Evolutionary conservation across 345 rosid species (phyloP).

Genomic region (Stellera chamaejasme): DNA sequence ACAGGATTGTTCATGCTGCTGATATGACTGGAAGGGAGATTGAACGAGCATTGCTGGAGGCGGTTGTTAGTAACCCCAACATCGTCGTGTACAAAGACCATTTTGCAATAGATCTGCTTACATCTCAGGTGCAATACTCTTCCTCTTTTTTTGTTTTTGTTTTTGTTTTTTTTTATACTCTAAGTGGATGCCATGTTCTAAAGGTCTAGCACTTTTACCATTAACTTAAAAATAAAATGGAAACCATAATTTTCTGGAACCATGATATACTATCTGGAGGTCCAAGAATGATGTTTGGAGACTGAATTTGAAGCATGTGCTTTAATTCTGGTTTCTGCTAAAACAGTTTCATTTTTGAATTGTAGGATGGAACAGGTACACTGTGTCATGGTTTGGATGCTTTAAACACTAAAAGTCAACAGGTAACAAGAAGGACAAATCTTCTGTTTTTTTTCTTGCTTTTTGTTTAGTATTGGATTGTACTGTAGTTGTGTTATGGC

Average conservation of each 20-base stretch:
- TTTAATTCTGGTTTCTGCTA: background rate
- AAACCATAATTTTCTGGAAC: too few relatives aligned
- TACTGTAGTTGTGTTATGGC: background rate
- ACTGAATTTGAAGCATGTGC: too few relatives aligned
- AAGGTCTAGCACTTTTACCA: background rate
- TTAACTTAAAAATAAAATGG: background rate
- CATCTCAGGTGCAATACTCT: conserved; percentile 53
- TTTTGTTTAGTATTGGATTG: conserved; percentile 6
- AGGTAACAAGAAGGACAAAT: conserved; percentile 38
- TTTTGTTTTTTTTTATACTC: too few relatives aligned
- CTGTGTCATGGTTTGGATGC: conserved; percentile 88
- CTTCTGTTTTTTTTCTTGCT: background rate
- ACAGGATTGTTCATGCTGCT: conserved; percentile 90
- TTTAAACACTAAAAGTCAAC: conserved; percentile 65
- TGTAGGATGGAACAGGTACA: conserved; percentile 66
- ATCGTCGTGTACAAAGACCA: conserved; percentile 79
- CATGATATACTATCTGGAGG: too few relatives aligned
- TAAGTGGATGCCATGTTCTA: background rate
- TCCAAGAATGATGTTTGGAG: too few relatives aligned
- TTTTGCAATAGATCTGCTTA: conserved; percentile 85
- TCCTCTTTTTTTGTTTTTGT: background rate
- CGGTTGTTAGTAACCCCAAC: conserved; percentile 68
- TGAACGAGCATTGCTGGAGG: conserved; percentile 83
- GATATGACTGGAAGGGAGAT: conserved; percentile 99
- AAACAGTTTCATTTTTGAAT: conserved; percentile 14